Conservation (phyloP, 768 basidiomycete genomes). For the Panaeolus cyanescens region DNA sequence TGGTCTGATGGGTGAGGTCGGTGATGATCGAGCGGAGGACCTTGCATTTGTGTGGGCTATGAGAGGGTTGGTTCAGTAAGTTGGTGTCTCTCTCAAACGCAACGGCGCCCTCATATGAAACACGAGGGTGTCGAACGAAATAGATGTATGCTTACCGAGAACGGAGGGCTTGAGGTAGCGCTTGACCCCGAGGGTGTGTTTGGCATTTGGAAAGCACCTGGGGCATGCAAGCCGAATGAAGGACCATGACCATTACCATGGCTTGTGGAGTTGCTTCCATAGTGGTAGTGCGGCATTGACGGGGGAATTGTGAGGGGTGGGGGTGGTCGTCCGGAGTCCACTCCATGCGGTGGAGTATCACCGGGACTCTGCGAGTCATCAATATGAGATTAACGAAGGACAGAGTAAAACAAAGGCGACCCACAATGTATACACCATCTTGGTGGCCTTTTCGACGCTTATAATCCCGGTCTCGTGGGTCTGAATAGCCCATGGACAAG, state of each 20-base stretch:
- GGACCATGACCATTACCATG: conserved; percentile 38
- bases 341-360: conserved; percentile 45
- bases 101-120: conserved; percentile 24
- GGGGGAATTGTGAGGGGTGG: conserved; percentile 69
- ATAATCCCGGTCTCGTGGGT: conserved; percentile 56
- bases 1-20: conserved; percentile 43
- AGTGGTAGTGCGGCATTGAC: conserved; percentile 49
- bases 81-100: conserved; percentile 45
- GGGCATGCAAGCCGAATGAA: conserved; percentile 54
- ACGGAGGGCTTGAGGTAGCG: conserved; percentile 76
- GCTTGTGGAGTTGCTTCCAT: conserved; percentile 41
- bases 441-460: conserved; percentile 57
- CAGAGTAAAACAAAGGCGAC: conserved; percentile 9
- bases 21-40: conserved; percentile 48
- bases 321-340: conserved; percentile 41
- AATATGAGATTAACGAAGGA: not conserved
- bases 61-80: conserved; percentile 45
- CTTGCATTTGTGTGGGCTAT: conserved; percentile 72
- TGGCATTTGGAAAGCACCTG: conserved; percentile 60
- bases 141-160: conserved; percentile 78
- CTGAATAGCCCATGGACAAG: conserved; percentile 48
- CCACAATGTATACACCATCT: conserved; percentile 59
- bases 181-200: conserved; percentile 75
- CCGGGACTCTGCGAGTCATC: conserved; percentile 38
- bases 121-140: conserved; percentile 30